Base-by-base conservation (phyloP, 305 asterid species). In the Fraxinus xanthoxyloides region DNA sequence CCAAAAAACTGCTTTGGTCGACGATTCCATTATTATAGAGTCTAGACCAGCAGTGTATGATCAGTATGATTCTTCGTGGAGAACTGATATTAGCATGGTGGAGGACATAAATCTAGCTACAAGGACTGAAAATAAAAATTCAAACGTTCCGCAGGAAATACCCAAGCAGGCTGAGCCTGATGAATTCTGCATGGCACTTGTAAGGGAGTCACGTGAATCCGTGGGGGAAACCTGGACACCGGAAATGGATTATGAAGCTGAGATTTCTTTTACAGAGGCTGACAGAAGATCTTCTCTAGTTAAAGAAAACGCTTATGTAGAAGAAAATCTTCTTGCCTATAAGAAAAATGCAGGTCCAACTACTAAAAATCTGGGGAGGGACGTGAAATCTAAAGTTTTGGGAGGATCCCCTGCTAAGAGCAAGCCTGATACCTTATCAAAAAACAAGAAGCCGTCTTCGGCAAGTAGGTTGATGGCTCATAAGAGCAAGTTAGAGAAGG, bases 11-110 rank as follows among this genome's bases (percentile, higher is more conserved):
- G 72, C 82, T 75, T 83, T 90, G 70, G 85, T 89, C 24, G 98
- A 94, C 77, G 97, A 92, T 88, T 94, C 97, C 51, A 89, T 92
- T 89, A 92, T 94, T 67, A 82, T 92, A 81, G 97, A 91, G 79
- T 87, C 97, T 32, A 85, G 89, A 79, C 76, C 90, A 8, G 80
- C 81, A 43, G 80, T 26, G 23, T 83, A 88, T 17, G 89, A 85
- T 61, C 88, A 79, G 19, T 84, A 86, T 80, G 85, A 43, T 28
- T 89, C 93, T 84, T 75, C 84, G 56, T 94, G 98, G 98, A 92
- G 85, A 84, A 90, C 92, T 12, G 97, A 92, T 78, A 79, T 92
- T 77, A 83, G 80, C 91, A 90, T 89, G 87, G 93, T 87, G 6
- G 89, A 87, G 38, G 95, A 87, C 80, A 74, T 88, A 40, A 82